Evolutionary conservation across 371 early-diverging fungal genomes (phyloP).

Genomic region (Choanephora cucurbitarum): DNA sequence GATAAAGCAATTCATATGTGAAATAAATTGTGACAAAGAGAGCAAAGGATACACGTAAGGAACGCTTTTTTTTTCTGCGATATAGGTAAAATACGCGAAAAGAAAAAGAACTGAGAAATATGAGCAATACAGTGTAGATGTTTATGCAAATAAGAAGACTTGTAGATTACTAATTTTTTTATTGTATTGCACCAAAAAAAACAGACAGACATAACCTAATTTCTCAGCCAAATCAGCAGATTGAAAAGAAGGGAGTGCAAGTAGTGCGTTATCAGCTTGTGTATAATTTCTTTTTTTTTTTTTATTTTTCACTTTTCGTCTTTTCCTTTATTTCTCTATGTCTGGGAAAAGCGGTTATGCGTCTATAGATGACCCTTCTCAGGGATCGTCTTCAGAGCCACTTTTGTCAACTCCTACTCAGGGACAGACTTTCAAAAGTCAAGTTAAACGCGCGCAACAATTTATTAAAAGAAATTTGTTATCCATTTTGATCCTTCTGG

Average conservation of each 20-base stretch:
- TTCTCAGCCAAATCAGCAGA: neutral
- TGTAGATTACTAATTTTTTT: too few species aligned
- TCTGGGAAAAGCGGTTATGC: conserved; percentile 7
- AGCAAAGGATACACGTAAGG: too few species aligned
- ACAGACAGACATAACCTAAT: too few species aligned
- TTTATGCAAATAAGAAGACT: too few species aligned
- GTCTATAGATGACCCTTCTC: conserved; percentile 11
- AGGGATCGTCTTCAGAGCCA: conserved; percentile 9
- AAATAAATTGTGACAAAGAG: too few species aligned
- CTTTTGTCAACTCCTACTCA: neutral
- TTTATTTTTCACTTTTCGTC: conserved; percentile 3
- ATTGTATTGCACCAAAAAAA: too few species aligned
- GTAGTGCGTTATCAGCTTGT: too few species aligned
- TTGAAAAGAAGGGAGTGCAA: neutral
- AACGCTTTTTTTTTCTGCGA: too few species aligned
- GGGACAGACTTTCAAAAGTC: neutral
- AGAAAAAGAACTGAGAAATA: too few species aligned
- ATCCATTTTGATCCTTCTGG: conserved; percentile 3
- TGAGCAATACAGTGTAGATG: too few species aligned
- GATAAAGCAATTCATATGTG: too few species aligned
- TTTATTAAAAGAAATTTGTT: conserved; percentile 8
- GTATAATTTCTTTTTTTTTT: conserved; percentile 1
- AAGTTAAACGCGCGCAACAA: conserved; percentile 1
- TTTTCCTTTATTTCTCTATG: conserved; percentile 1
- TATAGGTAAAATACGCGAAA: too few species aligned